These are phyloP conservation scores for Penicillium daleae DNA, from an alignment of 495 filamentous ascomycete species.

Conservation along the genomic window DNA sequence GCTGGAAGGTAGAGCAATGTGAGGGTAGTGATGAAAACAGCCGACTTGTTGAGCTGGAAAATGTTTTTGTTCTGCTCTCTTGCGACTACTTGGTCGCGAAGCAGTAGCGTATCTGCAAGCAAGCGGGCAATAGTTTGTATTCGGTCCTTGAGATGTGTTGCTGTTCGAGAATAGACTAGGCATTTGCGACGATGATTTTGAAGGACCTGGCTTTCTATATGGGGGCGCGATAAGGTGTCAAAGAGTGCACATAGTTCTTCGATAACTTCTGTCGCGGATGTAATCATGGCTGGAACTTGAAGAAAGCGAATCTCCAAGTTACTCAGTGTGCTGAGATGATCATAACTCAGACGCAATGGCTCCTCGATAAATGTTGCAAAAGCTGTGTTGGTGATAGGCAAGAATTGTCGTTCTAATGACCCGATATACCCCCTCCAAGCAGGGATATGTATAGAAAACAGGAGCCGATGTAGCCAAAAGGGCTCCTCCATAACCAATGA, in stretches of 20 bases:
- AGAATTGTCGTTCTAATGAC: not conserved
- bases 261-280: not conserved
- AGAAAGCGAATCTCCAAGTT: not conserved
- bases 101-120: not conserved
- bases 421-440: not conserved
- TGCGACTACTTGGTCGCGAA: not conserved
- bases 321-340: not conserved
- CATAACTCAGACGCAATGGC: not conserved
- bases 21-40: not conserved
- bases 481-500: not conserved
- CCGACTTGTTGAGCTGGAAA: not conserved
- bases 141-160: not conserved
- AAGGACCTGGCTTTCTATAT: not conserved
- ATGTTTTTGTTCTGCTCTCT: not conserved
- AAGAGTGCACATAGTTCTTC: not conserved
- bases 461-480: not conserved
- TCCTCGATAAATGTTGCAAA: not conserved
- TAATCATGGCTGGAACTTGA: not conserved
- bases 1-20: not conserved
- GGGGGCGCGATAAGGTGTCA: not conserved
- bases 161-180: not conserved
- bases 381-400: not conserved
- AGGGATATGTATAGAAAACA: not conserved
- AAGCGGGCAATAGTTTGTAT: not conserved
- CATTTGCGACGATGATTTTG: not conserved